These are phyloP conservation scores for Asterophora lycoperdoides DNA, from an alignment of 768 basidiomycete species.

Conservation along the genomic window DNA sequence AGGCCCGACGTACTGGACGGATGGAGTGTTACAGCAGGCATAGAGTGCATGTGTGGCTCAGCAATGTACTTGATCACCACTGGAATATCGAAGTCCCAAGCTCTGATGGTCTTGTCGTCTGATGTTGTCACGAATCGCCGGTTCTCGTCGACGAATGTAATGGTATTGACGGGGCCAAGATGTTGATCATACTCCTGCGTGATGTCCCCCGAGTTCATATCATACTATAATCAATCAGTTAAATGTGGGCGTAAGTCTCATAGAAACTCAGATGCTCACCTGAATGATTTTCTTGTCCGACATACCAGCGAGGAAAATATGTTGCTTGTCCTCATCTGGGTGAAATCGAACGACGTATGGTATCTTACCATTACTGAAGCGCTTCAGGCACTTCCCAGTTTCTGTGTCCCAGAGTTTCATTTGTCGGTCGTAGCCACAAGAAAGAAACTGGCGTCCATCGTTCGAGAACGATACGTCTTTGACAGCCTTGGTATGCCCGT, in stretches of 20 bases:
- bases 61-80: slow-evolving; percentile 99
- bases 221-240: slow-evolving; percentile 61
- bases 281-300: slow-evolving; percentile 99
- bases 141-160: slow-evolving; percentile 98
- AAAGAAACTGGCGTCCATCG: slow-evolving; percentile 84
- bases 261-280: slow-evolving; percentile 39
- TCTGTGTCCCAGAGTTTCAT: slow-evolving; percentile 99
- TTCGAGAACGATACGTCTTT: slow-evolving; percentile 97
- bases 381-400: slow-evolving; percentile 94
- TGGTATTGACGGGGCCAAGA: slow-evolving; percentile 96
- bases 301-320: slow-evolving; percentile 98
- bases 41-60: slow-evolving; percentile 99
- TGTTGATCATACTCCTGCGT: slow-evolving; percentile 99
- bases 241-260: slow-evolving; percentile 4
- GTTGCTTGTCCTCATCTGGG: slow-evolving; percentile 93
- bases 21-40: slow-evolving; percentile 96
- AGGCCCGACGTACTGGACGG: slow-evolving; percentile 73
- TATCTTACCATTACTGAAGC: slow-evolving; percentile 97
- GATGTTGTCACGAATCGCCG: slow-evolving; percentile 96
- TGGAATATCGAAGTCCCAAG: slow-evolving; percentile 99
- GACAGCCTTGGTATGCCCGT: slow-evolving; percentile 94
- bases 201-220: slow-evolving; percentile 92
- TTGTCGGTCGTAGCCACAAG: slow-evolving; percentile 92
- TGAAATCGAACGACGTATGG: slow-evolving; percentile 95
- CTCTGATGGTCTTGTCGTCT: slow-evolving; percentile 98